Conservation (phyloP, 176 grass and related monocot species). For the Avena insularis region DNA sequence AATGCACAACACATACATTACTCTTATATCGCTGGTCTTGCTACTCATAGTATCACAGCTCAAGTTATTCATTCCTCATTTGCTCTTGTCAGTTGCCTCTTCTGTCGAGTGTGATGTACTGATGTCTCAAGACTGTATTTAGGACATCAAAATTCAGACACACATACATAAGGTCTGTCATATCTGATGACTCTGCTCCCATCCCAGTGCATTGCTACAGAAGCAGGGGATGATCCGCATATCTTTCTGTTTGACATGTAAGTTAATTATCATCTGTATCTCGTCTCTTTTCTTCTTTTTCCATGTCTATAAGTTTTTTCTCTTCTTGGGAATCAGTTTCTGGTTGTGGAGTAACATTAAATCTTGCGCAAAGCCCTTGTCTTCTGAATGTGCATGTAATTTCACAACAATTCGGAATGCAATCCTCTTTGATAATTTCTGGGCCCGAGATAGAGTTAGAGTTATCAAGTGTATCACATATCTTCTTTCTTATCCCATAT, state of each 20-base stretch:
- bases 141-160: not conserved
- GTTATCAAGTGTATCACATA: not conserved
- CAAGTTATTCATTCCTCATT: too few species aligned
- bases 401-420: not conserved
- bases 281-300: not conserved
- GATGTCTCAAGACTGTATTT: not conserved
- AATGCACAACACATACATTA: too few species aligned
- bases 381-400: conserved; percentile 3
- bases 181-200: not conserved
- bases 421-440: not conserved
- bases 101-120: too few species aligned
- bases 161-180: not conserved
- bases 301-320: not conserved
- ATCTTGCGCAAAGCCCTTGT: not conserved
- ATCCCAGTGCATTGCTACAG: not conserved
- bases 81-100: too few species aligned
- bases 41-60: too few species aligned
- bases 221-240: not conserved
- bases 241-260: not conserved
- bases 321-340: not conserved
- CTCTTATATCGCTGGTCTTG: too few species aligned
- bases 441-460: not conserved
- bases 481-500: not conserved
- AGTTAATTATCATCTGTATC: not conserved
- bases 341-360: not conserved